Evolutionary conservation across 208 protist genomes (phyloP).

Genomic region (Acanthamoeba healyi): DNA sequence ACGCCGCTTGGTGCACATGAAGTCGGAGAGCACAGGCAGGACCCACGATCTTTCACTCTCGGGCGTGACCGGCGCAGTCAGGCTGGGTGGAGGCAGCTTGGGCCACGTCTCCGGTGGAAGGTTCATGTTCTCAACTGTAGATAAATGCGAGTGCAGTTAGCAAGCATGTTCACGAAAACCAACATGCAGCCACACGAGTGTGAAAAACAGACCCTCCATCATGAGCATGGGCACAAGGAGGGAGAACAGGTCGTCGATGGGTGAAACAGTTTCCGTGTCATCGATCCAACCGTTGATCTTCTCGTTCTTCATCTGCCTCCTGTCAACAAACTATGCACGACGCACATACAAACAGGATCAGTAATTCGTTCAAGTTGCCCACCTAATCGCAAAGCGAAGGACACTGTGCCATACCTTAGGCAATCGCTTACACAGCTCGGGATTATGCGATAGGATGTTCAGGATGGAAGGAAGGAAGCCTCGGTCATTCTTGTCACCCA

Average conservation of each 20-base stretch:
- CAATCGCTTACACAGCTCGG: constrained; percentile 63
- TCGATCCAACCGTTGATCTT: constrained; percentile 74
- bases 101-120: constrained; percentile 63
- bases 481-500: constrained; percentile 73
- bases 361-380: neutral
- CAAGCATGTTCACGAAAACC: too few relatives aligned
- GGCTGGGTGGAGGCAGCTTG: constrained; percentile 51
- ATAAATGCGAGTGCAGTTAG: neutral
- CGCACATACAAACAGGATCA: neutral
- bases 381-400: too few relatives aligned
- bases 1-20: constrained; percentile 66
- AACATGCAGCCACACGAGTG: neutral
- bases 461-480: constrained; percentile 66
- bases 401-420: constrained; percentile 77
- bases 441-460: constrained; percentile 76
- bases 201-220: constrained; percentile 72
- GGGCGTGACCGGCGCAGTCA: constrained; percentile 37
- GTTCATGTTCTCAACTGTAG: constrained; percentile 71
- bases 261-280: constrained; percentile 68
- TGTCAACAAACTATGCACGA: constrained; percentile 54
- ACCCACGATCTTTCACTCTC: constrained; percentile 69
- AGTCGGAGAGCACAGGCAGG: constrained; percentile 74
- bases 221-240: constrained; percentile 74
- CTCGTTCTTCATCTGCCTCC: constrained; percentile 74
- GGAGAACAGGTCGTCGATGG: constrained; percentile 73